These are phyloP conservation scores for Pichia sp. DNA, from an alignment of 1,139 yeast genomes.

Conservation along the genomic window DNA sequence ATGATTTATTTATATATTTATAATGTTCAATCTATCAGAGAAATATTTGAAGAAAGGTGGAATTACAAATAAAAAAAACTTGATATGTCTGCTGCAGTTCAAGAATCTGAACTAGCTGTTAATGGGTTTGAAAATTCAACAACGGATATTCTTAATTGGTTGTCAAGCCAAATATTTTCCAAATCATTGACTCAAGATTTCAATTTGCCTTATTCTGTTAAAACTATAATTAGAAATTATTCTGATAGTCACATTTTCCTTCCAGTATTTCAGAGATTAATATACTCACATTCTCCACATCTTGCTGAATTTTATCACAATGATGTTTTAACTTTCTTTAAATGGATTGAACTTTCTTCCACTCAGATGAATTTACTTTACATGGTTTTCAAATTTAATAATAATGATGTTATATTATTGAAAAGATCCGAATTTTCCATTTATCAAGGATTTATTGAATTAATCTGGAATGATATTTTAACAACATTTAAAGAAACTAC, in stretches of 20 bases:
- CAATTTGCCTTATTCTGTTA: constrained; percentile 2
- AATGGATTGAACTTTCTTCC: constrained; percentile 9
- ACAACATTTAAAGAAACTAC: not conserved
- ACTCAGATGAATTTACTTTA: constrained; percentile 8
- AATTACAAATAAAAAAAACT: not conserved
- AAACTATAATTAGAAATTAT: constrained; percentile 1
- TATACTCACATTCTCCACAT: constrained; percentile 5
- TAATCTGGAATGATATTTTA: constrained; percentile 8
- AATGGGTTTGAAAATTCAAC: not conserved
- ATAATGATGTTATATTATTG: constrained; percentile 6
- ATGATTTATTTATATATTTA: not conserved
- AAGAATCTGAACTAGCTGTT: no score
- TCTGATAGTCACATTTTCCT: constrained; percentile 4
- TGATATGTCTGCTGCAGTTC: not conserved
- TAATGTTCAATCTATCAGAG: no score
- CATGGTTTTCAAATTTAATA: constrained; percentile 7
- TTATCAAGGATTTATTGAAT: constrained; percentile 9
- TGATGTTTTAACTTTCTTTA: constrained; percentile 5
- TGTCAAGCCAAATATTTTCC: constrained; percentile 5
- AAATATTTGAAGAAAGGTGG: no score
- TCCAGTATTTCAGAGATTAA: constrained; percentile 11
- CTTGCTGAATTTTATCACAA: not conserved
- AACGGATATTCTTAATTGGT: constrained; percentile 3
- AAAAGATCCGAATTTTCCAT: constrained; percentile 15
- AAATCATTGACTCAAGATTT: not conserved